A percentile compares a stretch with the other conserved stretches of the same genome.
phyloP scores from a whole-genome alignment of 192 early-diverging fungal genomes.

The Gigaspora rosea region DNA sequence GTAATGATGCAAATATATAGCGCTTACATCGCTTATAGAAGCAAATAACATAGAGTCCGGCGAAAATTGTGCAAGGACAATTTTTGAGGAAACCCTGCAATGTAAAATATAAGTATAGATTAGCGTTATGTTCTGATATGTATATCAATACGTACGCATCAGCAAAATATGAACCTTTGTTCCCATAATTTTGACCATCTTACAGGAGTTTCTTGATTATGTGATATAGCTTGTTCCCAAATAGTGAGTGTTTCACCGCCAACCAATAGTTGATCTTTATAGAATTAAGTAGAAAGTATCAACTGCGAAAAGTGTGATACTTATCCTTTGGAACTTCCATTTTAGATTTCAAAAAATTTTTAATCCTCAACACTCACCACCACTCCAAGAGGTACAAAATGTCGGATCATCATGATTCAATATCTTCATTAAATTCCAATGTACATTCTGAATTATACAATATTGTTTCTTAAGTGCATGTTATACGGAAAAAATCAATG shows the following conservation, averaged over 20 bases:
- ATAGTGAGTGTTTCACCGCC: constrained; percentile 40
- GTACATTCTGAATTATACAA: background rate
- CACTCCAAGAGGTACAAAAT: constrained; percentile 29
- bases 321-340: background rate
- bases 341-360: background rate
- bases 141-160: background rate
- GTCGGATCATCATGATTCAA: constrained; percentile 27
- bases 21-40: constrained; percentile 57
- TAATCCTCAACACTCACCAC: background rate
- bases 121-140: background rate
- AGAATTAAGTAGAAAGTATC: background rate
- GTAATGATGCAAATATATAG: background rate
- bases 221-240: constrained; percentile 35
- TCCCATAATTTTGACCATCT: constrained; percentile 46
- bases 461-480: background rate
- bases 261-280: constrained; percentile 40
- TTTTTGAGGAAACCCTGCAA: constrained; percentile 40
- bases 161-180: constrained; percentile 37
- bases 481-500: too few species aligned
- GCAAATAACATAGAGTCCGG: constrained; percentile 64
- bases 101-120: background rate
- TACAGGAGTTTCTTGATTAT: background rate
- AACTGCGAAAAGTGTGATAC: background rate
- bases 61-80: constrained; percentile 58
- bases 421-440: constrained; percentile 11